These are phyloP conservation scores for Tulasnella sp. DNA, from an alignment of 768 basidiomycete genomes.

Conservation along the genomic window DNA sequence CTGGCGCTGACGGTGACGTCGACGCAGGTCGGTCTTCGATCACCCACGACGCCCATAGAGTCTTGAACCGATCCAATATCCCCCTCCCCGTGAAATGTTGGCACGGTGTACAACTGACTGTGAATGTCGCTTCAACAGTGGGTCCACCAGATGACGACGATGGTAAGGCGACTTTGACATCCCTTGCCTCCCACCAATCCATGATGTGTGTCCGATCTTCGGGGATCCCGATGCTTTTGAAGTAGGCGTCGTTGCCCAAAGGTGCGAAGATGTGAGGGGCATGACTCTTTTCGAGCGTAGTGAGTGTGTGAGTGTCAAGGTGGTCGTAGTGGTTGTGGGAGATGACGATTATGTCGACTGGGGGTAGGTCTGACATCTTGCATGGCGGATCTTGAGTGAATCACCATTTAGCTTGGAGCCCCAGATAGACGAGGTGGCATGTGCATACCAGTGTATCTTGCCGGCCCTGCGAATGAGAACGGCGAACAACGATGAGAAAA, in stretches of 20 bases:
- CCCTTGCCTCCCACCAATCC: slow-evolving; percentile 34
- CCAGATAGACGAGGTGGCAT: neutral
- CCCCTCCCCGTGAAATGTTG: slow-evolving; percentile 21
- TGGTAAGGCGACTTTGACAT: slow-evolving; percentile 21
- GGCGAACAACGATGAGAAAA: slow-evolving; percentile 46
- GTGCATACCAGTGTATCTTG: slow-evolving; percentile 34
- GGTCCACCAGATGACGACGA: neutral
- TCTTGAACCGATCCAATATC: slow-evolving; percentile 26
- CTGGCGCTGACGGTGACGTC: neutral
- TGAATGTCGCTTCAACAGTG: slow-evolving; percentile 3
- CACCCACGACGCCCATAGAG: slow-evolving; percentile 33
- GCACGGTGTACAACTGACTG: neutral
- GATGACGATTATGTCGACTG: slow-evolving; percentile 33
- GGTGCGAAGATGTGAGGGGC: slow-evolving; percentile 30
- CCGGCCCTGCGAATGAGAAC: slow-evolving; percentile 36
- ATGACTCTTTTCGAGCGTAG: slow-evolving; percentile 18
- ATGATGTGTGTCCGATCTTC: slow-evolving; percentile 28
- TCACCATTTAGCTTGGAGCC: neutral
- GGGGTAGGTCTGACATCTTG: slow-evolving; percentile 30
- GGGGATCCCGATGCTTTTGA: slow-evolving; percentile 22
- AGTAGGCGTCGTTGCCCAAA: slow-evolving; percentile 28
- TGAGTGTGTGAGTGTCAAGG: slow-evolving; percentile 24
- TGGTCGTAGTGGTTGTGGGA: slow-evolving; percentile 23
- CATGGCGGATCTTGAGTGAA: slow-evolving; percentile 21
- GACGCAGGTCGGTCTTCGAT: slow-evolving; percentile 15